Conservation (phyloP, 371 early-diverging fungal species). For the Amoeboradix gromovi region DNA sequence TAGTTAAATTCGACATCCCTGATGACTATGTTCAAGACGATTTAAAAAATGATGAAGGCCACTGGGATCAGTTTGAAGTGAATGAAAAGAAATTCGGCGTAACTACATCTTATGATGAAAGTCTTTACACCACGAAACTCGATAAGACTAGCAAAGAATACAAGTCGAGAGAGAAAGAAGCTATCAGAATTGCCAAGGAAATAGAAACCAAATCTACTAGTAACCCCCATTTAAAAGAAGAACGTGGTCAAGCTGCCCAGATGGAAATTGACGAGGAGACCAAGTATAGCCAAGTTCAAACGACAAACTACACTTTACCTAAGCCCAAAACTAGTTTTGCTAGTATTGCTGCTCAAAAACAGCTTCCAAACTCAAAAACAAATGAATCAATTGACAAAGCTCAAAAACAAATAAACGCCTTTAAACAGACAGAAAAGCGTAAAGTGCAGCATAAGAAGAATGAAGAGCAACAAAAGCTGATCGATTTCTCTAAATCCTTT, state of each 20-base stretch:
- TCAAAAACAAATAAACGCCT: neutral
- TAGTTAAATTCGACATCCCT: neutral
- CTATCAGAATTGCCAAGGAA: constrained; percentile 61
- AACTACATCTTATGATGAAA: constrained; percentile 75
- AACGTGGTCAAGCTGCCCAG: constrained; percentile 41
- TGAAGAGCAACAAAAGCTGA: neutral
- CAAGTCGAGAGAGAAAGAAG: constrained; percentile 56
- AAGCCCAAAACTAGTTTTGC: neutral
- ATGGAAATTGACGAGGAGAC: constrained; percentile 62
- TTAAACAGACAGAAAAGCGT: neutral
- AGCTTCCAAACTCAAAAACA: neutral
- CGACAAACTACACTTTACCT: constrained; percentile 1
- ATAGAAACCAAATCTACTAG: constrained; percentile 43
- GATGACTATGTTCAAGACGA: neutral
- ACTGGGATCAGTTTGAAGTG: constrained; percentile 95
- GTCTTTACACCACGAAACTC: constrained; percentile 72
- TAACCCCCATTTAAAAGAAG: constrained; percentile 72
- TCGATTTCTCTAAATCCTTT: neutral
- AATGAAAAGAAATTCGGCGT: constrained; percentile 84
- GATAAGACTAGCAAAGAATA: constrained; percentile 57
- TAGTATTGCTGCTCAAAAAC: neutral
- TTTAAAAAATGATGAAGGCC: constrained; percentile 1
- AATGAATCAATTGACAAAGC: neutral
- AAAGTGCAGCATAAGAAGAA: neutral
- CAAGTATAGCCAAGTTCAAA: constrained; percentile 40